phyloP scores from a whole-genome alignment of 345 rosid species.

The Euphorbia lathyris region DNA sequence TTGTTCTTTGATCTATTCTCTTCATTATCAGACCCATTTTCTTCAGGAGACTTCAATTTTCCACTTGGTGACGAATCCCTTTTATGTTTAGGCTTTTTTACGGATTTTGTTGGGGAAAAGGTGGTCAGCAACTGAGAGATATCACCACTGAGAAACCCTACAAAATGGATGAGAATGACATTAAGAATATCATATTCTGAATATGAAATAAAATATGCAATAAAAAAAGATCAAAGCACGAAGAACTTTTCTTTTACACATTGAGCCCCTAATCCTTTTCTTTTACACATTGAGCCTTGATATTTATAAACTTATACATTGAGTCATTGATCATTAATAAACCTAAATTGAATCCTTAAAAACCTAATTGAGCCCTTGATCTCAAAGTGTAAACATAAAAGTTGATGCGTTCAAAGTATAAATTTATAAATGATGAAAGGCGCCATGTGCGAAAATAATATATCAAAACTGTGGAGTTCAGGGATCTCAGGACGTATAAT shows the following conservation, averaged over 20 bases:
- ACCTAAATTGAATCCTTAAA: too few species aligned
- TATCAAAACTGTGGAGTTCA: too few species aligned
- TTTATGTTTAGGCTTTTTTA: constrained; percentile 43
- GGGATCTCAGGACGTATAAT: too few species aligned
- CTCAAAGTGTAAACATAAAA: too few species aligned
- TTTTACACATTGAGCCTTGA: too few species aligned
- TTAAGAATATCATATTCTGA: too few species aligned
- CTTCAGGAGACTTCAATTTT: constrained; percentile 22
- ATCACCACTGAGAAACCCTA: constrained; percentile 76
- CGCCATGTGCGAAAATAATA: not conserved
- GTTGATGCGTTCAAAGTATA: not conserved
- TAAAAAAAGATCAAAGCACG: not conserved
- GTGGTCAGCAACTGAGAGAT: constrained; percentile 61
- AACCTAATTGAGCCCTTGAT: too few species aligned
- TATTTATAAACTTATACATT: too few species aligned
- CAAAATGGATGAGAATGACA: constrained; percentile 9
- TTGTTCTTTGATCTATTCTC: constrained; percentile 44
- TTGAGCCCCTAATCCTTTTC: too few species aligned
- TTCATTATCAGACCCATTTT: constrained; percentile 34
- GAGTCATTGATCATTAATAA: too few species aligned
- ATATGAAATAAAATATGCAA: not conserved
- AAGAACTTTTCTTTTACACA: too few species aligned
- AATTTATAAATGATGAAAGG: not conserved
- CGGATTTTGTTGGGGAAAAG: constrained; percentile 42
- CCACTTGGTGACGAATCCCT: constrained; percentile 40